Percentiles rank a stretch among this genome's conserved stretches.
These are phyloP conservation scores for Lindgomyces ingoldianus DNA, from an alignment of 495 filamentous ascomycete genomes.

Conservation along the genomic window DNA sequence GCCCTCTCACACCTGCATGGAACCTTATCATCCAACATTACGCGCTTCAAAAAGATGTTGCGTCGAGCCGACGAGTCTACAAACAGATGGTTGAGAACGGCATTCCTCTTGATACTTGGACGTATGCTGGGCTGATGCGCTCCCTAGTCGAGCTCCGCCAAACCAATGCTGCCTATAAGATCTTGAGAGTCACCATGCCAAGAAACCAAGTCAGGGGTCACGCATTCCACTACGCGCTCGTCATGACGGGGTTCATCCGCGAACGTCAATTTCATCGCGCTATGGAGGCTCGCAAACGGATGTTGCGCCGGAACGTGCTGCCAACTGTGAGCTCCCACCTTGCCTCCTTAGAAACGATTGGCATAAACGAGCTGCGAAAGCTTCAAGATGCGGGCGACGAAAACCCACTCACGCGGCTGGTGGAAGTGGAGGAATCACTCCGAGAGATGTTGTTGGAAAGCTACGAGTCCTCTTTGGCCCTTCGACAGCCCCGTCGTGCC, in stretches of 20 bases:
- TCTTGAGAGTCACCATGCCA: constrained; percentile 63
- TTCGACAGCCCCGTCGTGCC: constrained; percentile 38
- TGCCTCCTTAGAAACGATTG: constrained; percentile 49
- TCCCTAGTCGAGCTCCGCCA: constrained; percentile 62
- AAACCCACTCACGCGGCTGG: constrained; percentile 4
- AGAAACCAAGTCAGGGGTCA: constrained; percentile 60
- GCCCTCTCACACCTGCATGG: constrained; percentile 66
- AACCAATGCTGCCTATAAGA: constrained; percentile 64
- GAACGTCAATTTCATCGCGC: constrained; percentile 40
- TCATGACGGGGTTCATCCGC: constrained; percentile 66
- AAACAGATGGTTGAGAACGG: constrained; percentile 59
- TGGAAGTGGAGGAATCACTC: constrained; percentile 27
- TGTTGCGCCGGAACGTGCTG: constrained; percentile 52
- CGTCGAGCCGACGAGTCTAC: constrained; percentile 60
- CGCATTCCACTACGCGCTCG: constrained; percentile 71
- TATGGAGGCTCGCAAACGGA: constrained; percentile 40
- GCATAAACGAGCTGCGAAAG: constrained; percentile 18
- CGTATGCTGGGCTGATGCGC: constrained; percentile 74
- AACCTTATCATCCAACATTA: constrained; percentile 71
- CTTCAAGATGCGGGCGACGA: background rate
- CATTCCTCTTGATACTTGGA: constrained; percentile 65
- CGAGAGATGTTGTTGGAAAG: constrained; percentile 29
- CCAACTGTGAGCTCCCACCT: constrained; percentile 51
- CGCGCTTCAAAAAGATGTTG: constrained; percentile 65
- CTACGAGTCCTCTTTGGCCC: constrained; percentile 41